Evolutionary conservation across 352 stramenopile genomes (phyloP), one percentile per base, ranked within the genome.

Genomic region (Globisporangium viniferum): DNA sequence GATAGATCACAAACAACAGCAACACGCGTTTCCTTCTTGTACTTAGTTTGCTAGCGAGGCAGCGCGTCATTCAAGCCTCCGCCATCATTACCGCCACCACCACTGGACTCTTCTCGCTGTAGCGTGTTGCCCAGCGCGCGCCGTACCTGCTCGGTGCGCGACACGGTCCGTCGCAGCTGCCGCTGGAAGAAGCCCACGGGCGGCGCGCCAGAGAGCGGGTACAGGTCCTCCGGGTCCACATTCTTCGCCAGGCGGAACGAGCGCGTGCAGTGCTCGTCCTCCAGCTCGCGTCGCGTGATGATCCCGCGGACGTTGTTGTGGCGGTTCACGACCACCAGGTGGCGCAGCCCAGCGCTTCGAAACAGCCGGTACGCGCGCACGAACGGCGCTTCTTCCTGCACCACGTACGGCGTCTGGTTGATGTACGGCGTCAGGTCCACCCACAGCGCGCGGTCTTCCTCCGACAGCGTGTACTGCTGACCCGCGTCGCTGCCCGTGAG

Each of bases 351-450:
- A 10, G 98, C 83, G 20, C 94, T 99, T 27, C 97, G 94, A 73
- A 99, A 99, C 27, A 99, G 82, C 18, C 95, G 86, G 72, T 99
- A 99, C 6, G 97, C 97, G 18, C 97, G 85, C 65, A 97, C 86
- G 56, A 99, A 97, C 5, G 94, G 97, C 2, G 94, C 92, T 62
- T 97, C 97, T 69, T 98, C 93, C 64, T 99, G 97, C 36, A 99
- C 94, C 53, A 95, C 90, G 67, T 98, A 98, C 60, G 97, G 95
- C 44, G 96, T 98, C 62, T 97, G 97, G 83, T 99, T 99, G 63
- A 98, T 98, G 79, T 99, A 99, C 1, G 97, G 97, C 54, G 96
- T 91, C 33, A 99, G 79, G 73, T 99, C 95, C 39, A 99, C 81
- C 90, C 93, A 98, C 61, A 94, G 80, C 36, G 91, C 90, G 9